Evolutionary conservation across 805 yeast species (phyloP).

Genomic region (Yamadazyma sp.): DNA sequence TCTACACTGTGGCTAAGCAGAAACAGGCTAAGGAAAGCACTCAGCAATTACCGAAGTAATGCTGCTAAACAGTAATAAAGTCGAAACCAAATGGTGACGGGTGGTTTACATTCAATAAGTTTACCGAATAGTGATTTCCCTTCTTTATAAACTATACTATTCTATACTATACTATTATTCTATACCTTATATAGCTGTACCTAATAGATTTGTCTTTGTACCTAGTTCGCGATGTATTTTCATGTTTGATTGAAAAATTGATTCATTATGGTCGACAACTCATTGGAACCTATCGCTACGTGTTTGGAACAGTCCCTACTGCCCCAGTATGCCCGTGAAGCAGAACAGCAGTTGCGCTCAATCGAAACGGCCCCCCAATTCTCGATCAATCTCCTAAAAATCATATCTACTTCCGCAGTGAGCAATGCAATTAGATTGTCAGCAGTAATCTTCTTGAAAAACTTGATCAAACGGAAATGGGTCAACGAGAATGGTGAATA

Average conservation of each 20-base stretch:
- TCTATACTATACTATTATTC: not conserved
- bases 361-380: slow-evolving; percentile 74
- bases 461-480: slow-evolving; percentile 83
- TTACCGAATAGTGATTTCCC: too few species aligned
- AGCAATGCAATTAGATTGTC: slow-evolving; percentile 70
- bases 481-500: slow-evolving; percentile 86
- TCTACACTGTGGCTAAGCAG: slow-evolving; percentile 93
- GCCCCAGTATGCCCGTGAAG: slow-evolving; percentile 61
- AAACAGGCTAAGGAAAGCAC: slow-evolving; percentile 60
- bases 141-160: slow-evolving; percentile 3
- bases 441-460: slow-evolving; percentile 87
- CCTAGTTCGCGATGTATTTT: not conserved
- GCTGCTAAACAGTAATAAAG: too few species aligned
- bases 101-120: too few species aligned
- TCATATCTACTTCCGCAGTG: slow-evolving; percentile 63
- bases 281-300: slow-evolving; percentile 51
- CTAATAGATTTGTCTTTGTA: slow-evolving; percentile 10
- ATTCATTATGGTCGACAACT: slow-evolving; percentile 29
- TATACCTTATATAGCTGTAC: slow-evolving; percentile 4
- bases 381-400: slow-evolving; percentile 68
- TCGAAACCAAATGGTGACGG: too few species aligned
- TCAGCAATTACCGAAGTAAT: slow-evolving; percentile 30
- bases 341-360: slow-evolving; percentile 63
- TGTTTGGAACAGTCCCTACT: slow-evolving; percentile 62
- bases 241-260: too few species aligned